Base-by-base conservation (phyloP, 176 grass and related monocot genomes). In the Aechmea fasciata region DNA sequence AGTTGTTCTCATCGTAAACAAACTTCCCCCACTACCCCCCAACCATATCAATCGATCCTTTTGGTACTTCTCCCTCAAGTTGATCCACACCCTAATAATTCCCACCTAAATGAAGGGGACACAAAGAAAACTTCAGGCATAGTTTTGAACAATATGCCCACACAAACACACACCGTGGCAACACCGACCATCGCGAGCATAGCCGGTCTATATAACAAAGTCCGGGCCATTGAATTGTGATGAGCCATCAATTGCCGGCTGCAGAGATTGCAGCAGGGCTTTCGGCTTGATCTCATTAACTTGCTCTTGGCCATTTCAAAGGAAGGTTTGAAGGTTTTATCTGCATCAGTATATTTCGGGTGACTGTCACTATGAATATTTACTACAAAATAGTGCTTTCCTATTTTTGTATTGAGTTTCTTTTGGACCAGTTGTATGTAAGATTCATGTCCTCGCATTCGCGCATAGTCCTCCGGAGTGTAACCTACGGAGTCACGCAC, bases 121-220 rank as follows among this genome's bases (percentile, higher is more conserved):
- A 84, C 87, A 1, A 73, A 88, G 41, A 87, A 89, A 73, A 99
- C 94, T 75, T 77, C 83, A 1, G 94, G 90, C 1, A 81, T 69
- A 24, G 90, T 85, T 29, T 99, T 89, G 62, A 93, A 83, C 50
- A 93, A 77, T 71, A 93, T 72, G 3, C 89, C 90, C 1, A 99
- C 87, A 66, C 94, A 99, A 4, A 93, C 87, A 52, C 94, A 99
- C 7, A 99, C 79, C 11, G 84, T 89, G 0, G 94, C 94, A 0
- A 99, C 84, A 0, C 94, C 94, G 69, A 99, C 86, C 77, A 99
- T 64, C 1, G 86, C 81, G 13, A 99, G 71, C 90, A 99, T 92
- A 49, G 90, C 84, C 54, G 94, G 94, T 75, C 94, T 87, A 63
- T 93, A 93, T 68, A 99, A 29, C 70, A 99, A 90, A 57, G 87